phyloP scores from a whole-genome alignment of 2,329 filamentous ascomycete species.

The Aschersonia sp. region DNA sequence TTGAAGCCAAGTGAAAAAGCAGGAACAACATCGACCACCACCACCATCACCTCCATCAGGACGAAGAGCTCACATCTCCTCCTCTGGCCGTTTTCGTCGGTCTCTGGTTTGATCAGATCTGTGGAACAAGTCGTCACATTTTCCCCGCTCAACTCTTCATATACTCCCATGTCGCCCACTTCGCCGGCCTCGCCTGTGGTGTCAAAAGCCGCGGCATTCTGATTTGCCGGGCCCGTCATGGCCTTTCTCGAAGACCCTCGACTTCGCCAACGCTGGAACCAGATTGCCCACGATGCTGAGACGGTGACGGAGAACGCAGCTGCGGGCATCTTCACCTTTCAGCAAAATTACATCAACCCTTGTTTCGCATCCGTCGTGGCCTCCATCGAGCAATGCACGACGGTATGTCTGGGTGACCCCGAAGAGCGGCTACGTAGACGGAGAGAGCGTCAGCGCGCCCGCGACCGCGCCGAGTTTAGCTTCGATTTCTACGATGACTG shows the following conservation, averaged over 20 bases:
- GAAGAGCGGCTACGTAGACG: constrained; percentile 60
- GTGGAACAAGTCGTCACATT: too few relatives aligned
- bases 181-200: too few relatives aligned
- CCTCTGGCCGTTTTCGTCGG: too few relatives aligned
- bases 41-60: too few relatives aligned
- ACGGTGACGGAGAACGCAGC: constrained; percentile 85
- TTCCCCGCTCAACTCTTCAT: too few relatives aligned
- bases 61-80: too few relatives aligned
- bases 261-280: constrained; percentile 85
- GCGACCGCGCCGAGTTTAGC: constrained; percentile 60
- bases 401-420: constrained; percentile 54
- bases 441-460: constrained; percentile 45
- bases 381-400: constrained; percentile 58
- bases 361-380: constrained; percentile 56
- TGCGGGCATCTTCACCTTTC: constrained; percentile 77
- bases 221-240: constrained; percentile 20
- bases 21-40: too few relatives aligned
- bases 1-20: too few relatives aligned
- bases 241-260: constrained; percentile 66
- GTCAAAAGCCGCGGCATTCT: too few relatives aligned
- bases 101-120: too few relatives aligned
- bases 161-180: too few relatives aligned
- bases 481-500: constrained; percentile 99
- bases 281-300: constrained; percentile 82
- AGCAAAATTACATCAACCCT: constrained; percentile 71